Conservation (phyloP, 345 rosid genomes). For the Syzygium aqueum region DNA sequence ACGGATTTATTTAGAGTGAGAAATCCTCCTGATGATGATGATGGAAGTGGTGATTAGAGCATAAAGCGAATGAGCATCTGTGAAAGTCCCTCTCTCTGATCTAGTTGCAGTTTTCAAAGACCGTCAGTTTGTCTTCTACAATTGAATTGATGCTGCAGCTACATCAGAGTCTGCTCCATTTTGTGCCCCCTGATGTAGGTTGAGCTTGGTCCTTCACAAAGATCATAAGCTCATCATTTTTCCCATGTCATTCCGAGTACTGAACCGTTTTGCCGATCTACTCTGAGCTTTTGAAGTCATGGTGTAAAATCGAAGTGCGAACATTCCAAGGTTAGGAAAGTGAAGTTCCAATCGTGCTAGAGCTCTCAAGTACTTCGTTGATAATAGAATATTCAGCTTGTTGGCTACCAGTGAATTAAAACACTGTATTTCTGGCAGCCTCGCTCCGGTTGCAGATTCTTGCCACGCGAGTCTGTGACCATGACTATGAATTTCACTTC, state of each 20-base stretch:
- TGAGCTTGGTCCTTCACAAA: neutral
- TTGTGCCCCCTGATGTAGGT: neutral
- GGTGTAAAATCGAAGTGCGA: neutral
- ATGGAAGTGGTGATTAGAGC: neutral
- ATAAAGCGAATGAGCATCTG: neutral
- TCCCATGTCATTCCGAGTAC: neutral
- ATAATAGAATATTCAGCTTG: neutral
- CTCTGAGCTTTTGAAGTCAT: neutral
- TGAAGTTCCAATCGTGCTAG: neutral
- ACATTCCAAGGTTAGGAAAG: neutral
- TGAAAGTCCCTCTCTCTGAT: neutral
- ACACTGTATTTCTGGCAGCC: neutral
- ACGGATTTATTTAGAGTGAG: neutral
- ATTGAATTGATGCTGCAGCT: neutral
- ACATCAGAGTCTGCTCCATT: neutral
- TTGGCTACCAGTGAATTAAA: neutral
- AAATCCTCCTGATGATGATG: neutral
- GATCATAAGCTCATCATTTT: neutral
- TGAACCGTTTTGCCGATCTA: neutral
- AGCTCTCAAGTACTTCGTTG: neutral
- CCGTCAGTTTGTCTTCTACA: neutral
- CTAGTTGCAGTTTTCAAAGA: neutral
- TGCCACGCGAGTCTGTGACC: neutral
- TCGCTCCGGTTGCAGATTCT: neutral
- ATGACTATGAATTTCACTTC: neutral